Evolutionary conservation across 495 filamentous ascomycete genomes (phyloP).

Genomic region (Penicillium malachiteum): DNA sequence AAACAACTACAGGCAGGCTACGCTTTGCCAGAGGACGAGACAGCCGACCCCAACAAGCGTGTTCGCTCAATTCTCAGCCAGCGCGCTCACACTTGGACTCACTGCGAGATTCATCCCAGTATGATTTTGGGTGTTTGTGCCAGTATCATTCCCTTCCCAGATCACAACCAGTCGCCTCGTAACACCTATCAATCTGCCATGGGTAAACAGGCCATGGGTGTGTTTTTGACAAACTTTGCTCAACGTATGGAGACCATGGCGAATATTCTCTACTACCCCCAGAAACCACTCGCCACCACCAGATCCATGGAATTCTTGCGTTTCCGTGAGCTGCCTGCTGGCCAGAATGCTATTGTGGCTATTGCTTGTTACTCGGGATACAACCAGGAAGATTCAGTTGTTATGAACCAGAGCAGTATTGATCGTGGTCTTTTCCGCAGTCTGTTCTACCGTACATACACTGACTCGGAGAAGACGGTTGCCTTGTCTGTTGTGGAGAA

Average conservation of each 20-base stretch:
- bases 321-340: constrained; percentile 93
- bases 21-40: constrained; percentile 56
- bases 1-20: constrained; percentile 66
- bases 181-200: constrained; percentile 99
- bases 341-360: constrained; percentile 97
- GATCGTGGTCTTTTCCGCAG: constrained; percentile 96
- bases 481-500: constrained; percentile 84
- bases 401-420: constrained; percentile 99
- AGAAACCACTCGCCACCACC: constrained; percentile 95
- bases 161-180: constrained; percentile 98
- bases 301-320: constrained; percentile 98
- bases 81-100: constrained; percentile 84
- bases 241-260: constrained; percentile 99
- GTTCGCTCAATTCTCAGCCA: constrained; percentile 82
- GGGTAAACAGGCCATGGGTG: constrained; percentile 99
- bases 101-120: constrained; percentile 98
- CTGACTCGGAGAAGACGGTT: constrained; percentile 90
- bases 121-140: constrained; percentile 98
- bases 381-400: constrained; percentile 99
- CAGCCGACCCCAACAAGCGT: constrained; percentile 67
- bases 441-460: constrained; percentile 96
- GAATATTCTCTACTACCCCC: constrained; percentile 97
- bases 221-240: constrained; percentile 93
- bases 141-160: constrained; percentile 98
- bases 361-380: constrained; percentile 98